Evolutionary conservation across 2,329 filamentous ascomycete species (phyloP).

Genomic region (Trichoderma atroviride): DNA sequence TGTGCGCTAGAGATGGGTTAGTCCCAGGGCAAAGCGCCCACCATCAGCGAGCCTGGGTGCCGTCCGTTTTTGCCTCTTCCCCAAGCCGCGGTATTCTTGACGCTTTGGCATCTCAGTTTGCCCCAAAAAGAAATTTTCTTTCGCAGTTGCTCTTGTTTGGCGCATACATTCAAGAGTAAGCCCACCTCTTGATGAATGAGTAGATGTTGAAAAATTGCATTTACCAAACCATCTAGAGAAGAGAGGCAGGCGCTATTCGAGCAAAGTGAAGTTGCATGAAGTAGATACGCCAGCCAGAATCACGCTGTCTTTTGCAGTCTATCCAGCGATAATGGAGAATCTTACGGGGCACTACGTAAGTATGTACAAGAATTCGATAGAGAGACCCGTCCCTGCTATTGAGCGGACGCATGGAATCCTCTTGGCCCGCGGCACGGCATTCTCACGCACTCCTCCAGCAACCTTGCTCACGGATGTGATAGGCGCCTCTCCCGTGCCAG

Average conservation of each 20-base stretch:
- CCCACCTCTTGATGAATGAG: not conserved
- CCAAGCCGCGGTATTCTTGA: not conserved
- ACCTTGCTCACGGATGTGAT: not conserved
- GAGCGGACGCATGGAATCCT: not conserved
- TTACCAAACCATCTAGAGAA: not conserved
- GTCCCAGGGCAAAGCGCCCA: conserved; percentile 33
- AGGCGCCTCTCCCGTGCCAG: not conserved
- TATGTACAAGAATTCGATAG: not conserved
- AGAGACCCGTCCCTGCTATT: not conserved
- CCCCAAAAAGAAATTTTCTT: not conserved
- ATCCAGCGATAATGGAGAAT: not conserved
- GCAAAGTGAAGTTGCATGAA: not conserved
- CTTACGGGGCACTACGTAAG: not conserved
- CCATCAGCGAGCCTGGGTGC: conserved; percentile 17
- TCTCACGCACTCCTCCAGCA: not conserved
- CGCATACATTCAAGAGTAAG: not conserved
- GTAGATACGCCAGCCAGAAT: not conserved
- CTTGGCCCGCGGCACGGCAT: conserved; percentile 1
- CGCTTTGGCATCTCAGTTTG: not conserved
- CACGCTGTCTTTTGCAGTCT: not conserved
- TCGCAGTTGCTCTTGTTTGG: not conserved
- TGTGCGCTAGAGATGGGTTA: conserved; percentile 34
- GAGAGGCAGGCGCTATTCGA: not conserved
- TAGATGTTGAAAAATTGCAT: not conserved
- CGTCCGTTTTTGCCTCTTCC: not conserved